Conservation (phyloP, 257 asterid genomes). For the Phtheirospermum japonicum region DNA sequence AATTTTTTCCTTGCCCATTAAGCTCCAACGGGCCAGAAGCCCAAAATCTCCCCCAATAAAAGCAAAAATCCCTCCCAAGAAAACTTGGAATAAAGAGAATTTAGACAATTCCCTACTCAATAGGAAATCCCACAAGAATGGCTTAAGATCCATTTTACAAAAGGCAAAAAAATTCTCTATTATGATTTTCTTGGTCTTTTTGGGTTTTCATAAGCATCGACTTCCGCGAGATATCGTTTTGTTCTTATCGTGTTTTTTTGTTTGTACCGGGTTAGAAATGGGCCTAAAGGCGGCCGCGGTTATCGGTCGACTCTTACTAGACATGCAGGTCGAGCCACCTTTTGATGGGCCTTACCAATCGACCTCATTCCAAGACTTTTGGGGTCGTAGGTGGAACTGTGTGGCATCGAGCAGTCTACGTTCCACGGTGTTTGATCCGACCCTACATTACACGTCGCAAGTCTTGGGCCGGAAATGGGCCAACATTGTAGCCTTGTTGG, state of each 20-base stretch:
- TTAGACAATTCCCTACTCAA: too few relatives aligned
- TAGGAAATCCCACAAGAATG: too few relatives aligned
- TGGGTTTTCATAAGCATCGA: constrained; percentile 18
- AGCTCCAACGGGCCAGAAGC: constrained; percentile 19
- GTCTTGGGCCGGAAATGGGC: constrained; percentile 34
- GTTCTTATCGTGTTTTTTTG: constrained; percentile 26
- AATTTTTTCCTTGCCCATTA: constrained; percentile 34
- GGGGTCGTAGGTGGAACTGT: constrained; percentile 52
- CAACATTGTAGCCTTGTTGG: constrained; percentile 19
- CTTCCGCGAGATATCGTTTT: constrained; percentile 13
- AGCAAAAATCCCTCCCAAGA: too few relatives aligned
- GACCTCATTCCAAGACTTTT: constrained; percentile 42
- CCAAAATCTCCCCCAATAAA: constrained; percentile 20
- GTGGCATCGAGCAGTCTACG: constrained; percentile 30
- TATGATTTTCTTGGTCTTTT: constrained; percentile 24
- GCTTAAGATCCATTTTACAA: constrained; percentile 17
- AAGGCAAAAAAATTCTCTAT: constrained; percentile 1
- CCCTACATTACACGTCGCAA: neutral
- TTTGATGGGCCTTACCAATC: constrained; percentile 36
- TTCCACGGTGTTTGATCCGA: constrained; percentile 29
- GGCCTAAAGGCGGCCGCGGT: constrained; percentile 25
- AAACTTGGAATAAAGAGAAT: too few relatives aligned
- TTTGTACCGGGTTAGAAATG: constrained; percentile 32
- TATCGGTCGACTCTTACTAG: constrained; percentile 20
- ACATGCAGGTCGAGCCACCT: constrained; percentile 31